Base-by-base conservation (phyloP, 2,329 filamentous ascomycete species). In the Aurifilum marmelostoma region DNA sequence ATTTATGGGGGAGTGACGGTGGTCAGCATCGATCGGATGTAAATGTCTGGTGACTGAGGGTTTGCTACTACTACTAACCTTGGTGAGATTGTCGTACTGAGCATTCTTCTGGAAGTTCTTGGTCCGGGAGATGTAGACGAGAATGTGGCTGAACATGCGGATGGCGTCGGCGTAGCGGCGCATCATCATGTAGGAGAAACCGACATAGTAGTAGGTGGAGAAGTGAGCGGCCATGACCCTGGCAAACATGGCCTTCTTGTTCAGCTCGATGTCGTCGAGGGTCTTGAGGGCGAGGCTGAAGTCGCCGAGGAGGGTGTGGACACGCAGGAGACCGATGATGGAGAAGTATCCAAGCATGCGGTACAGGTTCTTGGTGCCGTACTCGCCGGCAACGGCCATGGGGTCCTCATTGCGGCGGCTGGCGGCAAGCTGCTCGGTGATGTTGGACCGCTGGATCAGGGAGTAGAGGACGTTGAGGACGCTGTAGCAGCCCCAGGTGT, bases 141-240 rank as follows among this genome's bases (percentile, higher is more conserved):
- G 90, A 82, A 99, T 99, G 88, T 99, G 96, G 87, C 93, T 97
- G 90, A 99, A 99, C 91, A 97, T 97, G 87, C 95, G 94, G 84
- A 99, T 97, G 81, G 96, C 96, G 83, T 99, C 96, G 82, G 94
- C 93, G 81, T 99, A 99, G 80, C 96, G 93, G 84, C 96, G 94
- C 93, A 98, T 97, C 96, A 99, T 99, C 95, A 99, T 98, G 91
- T 99, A 99, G 75, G 93, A 97, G 89, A 99, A 99, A 75, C 96
- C 96, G 72, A 99, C 95, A 81, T 98, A 98, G 89, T 99, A 99
- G 89, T 98, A 99, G 74, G 96, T 99, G 75, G 95, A 97, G 85
- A 98, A 98, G 86, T 99, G 96, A 69, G 96, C 96, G 67, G 96
- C 95, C 96, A 99, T 98, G 80, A 99, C 96, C 74, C 96, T 93